Base-by-base conservation (phyloP, 2,329 filamentous ascomycete species). In the Chaetomiaceae sp. region DNA sequence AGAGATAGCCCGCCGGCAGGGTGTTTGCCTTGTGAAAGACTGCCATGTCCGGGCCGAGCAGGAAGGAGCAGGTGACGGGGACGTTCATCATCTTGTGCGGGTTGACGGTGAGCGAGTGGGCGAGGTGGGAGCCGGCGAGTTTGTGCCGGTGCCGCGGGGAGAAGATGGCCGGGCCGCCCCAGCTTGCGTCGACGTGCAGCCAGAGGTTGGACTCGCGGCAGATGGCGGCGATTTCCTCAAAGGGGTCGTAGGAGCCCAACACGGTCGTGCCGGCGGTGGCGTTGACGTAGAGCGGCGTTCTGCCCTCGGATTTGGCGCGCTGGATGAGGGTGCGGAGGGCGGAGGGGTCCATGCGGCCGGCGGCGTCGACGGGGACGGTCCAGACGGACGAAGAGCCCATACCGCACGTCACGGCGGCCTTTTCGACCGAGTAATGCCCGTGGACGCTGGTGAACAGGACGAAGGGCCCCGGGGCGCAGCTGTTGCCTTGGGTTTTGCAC, bases 61-160 rank as follows among this genome's bases (percentile, higher is more conserved):
- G 79, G 73, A 95, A 96, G 0, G 87, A 91, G 72, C 91, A 97
- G 0, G 91, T 96, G 36, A 95, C 74, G 0, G 94, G 92, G 2
- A 90, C 88, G 54, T 89, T 89, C 66, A 97, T 80, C 94, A 97
- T 97, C 73, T 97, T 97, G 73, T 99, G 94, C 53, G 94, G 91
- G 69, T 95, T 97, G 50, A 96, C 81, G 2, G 90, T 89, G 34
- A 97, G 75, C 13, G 84, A 89, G 69, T 96, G 80, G 9, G 91
- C 94, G 36, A 86, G 77, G 40, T 90, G 78, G 2, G 80, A 75
- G 13, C 92, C 92, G 1, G 73, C 68, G 9, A 97, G 73, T 65
- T 90, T 88, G 49, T 72, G 62, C 57, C 67, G 65, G 38, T 87
- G 85, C 53, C 72, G 72, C n/a, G 76, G 63, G 0, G 84, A 87